Evolutionary conservation across 2,329 filamentous ascomycete genomes (phyloP), one percentile per base, ranked within the genome.

Genomic region (Microcyclospora pomicola): DNA sequence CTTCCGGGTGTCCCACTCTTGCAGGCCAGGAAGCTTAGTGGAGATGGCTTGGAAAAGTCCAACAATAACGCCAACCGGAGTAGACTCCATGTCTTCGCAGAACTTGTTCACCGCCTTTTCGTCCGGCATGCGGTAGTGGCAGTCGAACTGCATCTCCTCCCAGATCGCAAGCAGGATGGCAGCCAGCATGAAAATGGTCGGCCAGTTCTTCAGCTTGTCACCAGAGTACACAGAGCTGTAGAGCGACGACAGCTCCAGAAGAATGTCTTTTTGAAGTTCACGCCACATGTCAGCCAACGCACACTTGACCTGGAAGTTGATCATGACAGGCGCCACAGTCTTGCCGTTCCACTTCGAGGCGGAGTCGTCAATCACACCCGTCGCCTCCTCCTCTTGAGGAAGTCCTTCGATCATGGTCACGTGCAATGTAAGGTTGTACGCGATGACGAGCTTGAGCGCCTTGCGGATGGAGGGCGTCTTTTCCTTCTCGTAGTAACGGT

Each of bases 71-170:
- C 88, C 88, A 31, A 96, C 87, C 1, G 88, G 88, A 6, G 82
- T 93, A 9, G 82, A 83, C 67, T 96, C 88, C 88, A 96, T 96
- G 57, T 96, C 88, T 41, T 69, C 75, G 69, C 87, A 95, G 71
- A 96, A 96, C 66, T 93, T 94, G 56, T 88, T 77, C 45, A 94
- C 87, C 5, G 82, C 81, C 35, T 73, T 71, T 38, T 81, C 73
- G 59, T 95, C 87, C 4, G 83, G 85, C 3, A 92, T 80, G 37
- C 88, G 82, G 71, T 94, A 96, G 65, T 94, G 84, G 71, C 83
- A 92, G 65, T 96, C 88, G 56, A 95, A 96, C 61, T 96, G 87
- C 77, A 96, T 95, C 71, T 94, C 82, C 61, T 96, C 88, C 88
- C 88, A 96, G 14, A 96, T 85, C 9, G 84, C 84, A 34, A 96